A percentile compares a stretch with the other conserved stretches of the same genome.
Evolutionary conservation across 169 alveolate species (phyloP).

Genomic region (Plasmodium knowlesi): DNA sequence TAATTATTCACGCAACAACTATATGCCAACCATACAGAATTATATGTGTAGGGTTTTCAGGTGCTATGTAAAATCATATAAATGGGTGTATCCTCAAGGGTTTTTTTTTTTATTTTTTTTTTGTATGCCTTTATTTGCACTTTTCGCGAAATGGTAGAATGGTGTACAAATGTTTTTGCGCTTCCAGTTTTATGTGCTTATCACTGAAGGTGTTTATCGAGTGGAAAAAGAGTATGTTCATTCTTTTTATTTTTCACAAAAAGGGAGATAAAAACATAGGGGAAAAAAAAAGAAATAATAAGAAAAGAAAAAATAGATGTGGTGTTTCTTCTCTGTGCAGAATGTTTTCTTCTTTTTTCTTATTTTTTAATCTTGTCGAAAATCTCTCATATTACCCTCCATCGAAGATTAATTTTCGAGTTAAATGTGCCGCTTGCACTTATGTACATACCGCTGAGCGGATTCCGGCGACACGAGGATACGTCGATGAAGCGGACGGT

Average conservation of each 20-base stretch:
- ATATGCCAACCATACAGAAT: not conserved
- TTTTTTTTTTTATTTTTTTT: not conserved
- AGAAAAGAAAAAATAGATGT: not conserved
- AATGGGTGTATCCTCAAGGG: constrained; percentile 1
- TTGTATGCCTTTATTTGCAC: not conserved
- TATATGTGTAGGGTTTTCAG: not conserved
- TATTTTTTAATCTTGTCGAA: not conserved
- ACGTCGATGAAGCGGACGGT: not conserved
- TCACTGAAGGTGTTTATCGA: not conserved
- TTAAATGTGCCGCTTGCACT: not conserved
- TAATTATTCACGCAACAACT: not conserved
- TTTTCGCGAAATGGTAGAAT: not conserved
- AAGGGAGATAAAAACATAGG: not conserved
- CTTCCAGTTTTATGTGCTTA: not conserved
- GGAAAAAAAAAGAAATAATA: too few species aligned
- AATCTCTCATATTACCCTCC: not conserved
- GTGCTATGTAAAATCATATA: not conserved
- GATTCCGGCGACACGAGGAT: not conserved
- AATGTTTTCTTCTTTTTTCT: not conserved
- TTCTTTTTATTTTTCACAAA: not conserved
- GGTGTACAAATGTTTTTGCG: not conserved
- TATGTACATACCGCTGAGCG: not conserved
- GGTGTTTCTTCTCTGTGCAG: not conserved
- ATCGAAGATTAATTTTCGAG: not conserved
- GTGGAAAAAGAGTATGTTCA: not conserved